A percentile compares a stretch with the other conserved stretches of the same genome.
phyloP scores from a whole-genome alignment of 108 stramenopile genomes.

The Cyclostephanos tholiformis region DNA sequence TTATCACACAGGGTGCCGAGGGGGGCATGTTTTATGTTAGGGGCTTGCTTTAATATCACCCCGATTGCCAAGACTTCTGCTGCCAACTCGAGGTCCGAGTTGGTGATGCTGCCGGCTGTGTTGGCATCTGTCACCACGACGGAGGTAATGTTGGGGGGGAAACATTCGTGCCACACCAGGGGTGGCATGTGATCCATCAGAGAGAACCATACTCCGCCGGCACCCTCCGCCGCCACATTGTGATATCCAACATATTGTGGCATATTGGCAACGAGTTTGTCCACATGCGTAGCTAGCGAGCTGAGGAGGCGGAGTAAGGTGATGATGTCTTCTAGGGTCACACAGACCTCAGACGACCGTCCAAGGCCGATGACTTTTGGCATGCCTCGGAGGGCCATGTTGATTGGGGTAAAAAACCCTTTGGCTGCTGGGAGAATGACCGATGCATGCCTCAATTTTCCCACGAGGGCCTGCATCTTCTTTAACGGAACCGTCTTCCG shows the following conservation, averaged over 20 bases:
- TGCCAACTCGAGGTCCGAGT: no score
- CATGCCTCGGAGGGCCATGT: background rate
- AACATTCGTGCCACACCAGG: no score
- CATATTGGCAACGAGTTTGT: background rate
- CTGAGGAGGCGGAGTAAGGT: background rate
- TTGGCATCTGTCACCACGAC: no score
- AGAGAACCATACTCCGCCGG: no score
- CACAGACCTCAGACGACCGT: background rate
- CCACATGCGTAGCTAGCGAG: background rate
- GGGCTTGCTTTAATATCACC: background rate
- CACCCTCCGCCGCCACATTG: no score
- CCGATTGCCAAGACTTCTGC: no score
- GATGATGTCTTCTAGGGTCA: background rate
- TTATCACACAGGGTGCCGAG: no score
- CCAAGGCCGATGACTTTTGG: background rate
- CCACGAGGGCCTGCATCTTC: background rate
- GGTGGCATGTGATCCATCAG: no score
- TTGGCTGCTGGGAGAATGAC: background rate
- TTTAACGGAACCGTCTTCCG: background rate
- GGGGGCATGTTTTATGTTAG: background rate
- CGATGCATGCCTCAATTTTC: background rate
- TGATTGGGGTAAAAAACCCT: background rate
- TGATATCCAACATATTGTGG: background rate
- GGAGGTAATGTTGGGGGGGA: no score
- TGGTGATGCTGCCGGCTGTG: no score